Percentiles rank a stretch among this genome's conserved stretches.
phyloP scores from a whole-genome alignment of 176 grass and related monocot genomes.

The Avena atlantica region DNA sequence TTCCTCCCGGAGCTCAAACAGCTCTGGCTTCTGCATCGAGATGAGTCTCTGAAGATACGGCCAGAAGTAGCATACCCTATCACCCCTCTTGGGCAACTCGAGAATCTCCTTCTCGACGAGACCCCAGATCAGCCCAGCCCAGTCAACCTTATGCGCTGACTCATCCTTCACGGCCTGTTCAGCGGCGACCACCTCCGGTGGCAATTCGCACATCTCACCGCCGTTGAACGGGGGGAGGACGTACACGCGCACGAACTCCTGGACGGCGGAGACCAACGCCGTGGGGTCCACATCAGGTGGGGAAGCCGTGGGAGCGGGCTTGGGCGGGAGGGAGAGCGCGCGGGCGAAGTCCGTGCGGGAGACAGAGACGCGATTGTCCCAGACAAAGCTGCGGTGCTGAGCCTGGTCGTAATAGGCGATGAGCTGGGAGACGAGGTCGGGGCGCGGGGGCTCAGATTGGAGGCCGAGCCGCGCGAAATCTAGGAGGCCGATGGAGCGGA shows the following conservation, averaged over 20 bases:
- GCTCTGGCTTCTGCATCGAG: conserved; percentile 46
- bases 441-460: conserved; percentile 41
- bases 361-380: conserved; percentile 52
- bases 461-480: conserved; percentile 66
- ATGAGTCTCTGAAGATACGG: conserved; percentile 81
- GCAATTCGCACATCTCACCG: conserved; percentile 70
- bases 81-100: conserved; percentile 51
- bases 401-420: conserved; percentile 73
- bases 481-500: conserved; percentile 67
- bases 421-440: conserved; percentile 63
- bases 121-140: conserved; percentile 76
- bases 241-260: conserved; percentile 66
- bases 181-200: conserved; percentile 65
- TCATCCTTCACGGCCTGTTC: conserved; percentile 71
- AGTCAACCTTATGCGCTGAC: conserved; percentile 76
- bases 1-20: conserved; percentile 48
- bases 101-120: conserved; percentile 88
- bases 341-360: conserved; percentile 60
- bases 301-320: conserved; percentile 30
- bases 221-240: conserved; percentile 70
- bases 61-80: conserved; percentile 69
- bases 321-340: conserved; percentile 66
- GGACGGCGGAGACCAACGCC: conserved; percentile 40
- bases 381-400: conserved; percentile 72
- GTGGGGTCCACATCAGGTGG: conserved; percentile 49